Conservation (phyloP, 2,329 filamentous ascomycete genomes). For the Talaromyces sp. region DNA sequence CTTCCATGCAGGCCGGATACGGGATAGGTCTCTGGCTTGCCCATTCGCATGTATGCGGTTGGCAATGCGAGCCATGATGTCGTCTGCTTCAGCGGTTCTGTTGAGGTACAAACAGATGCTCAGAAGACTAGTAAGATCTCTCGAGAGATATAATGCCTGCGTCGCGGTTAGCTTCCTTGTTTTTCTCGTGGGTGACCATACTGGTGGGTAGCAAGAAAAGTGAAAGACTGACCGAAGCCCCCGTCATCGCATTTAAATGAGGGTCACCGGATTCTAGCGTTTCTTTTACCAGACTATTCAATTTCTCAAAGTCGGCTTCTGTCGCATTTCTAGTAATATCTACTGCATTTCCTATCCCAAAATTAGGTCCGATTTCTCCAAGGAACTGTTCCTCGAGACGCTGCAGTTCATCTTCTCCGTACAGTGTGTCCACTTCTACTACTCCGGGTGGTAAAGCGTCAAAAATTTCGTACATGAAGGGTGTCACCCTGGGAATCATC, state of each 20-base stretch:
- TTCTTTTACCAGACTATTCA: constrained; percentile 6
- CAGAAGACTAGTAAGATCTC: neutral
- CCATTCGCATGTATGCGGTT: constrained; percentile 9
- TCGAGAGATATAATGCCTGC: constrained; percentile 7
- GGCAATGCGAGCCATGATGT: constrained; percentile 14
- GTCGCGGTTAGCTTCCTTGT: neutral
- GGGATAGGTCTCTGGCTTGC: neutral
- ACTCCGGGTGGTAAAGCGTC: neutral
- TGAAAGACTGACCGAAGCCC: neutral
- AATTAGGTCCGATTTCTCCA: neutral
- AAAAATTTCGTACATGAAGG: constrained; percentile 1
- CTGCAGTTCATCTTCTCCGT: neutral
- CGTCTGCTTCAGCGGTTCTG: constrained; percentile 5
- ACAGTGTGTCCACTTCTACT: neutral
- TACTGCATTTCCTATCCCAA: neutral
- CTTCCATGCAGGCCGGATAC: constrained; percentile 3
- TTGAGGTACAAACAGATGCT: constrained; percentile 7
- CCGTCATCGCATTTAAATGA: neutral
- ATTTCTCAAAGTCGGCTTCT: constrained; percentile 3
- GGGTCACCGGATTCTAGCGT: neutral
- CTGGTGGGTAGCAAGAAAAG: neutral
- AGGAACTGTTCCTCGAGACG: neutral
- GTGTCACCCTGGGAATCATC: neutral
- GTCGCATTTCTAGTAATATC: neutral
- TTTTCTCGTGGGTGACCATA: neutral